These are phyloP conservation scores for Inonotus obliquus DNA, from an alignment of 1,284 basidiomycete species.

Conservation along the genomic window DNA sequence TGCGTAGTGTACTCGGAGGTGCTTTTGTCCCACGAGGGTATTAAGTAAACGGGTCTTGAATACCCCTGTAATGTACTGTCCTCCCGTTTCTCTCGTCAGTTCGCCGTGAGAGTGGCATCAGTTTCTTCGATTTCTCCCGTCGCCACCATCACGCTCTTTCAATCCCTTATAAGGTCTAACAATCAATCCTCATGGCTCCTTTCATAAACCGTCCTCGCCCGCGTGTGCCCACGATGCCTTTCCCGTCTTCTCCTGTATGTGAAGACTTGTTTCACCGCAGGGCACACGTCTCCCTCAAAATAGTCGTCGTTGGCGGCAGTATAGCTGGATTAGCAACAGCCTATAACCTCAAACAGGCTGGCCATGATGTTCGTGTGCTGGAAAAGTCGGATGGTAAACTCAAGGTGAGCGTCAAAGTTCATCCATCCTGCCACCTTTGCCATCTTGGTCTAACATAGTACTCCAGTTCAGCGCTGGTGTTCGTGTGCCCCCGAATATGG, in stretches of 20 bases:
- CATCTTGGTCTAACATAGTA: neutral
- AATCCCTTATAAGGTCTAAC: neutral
- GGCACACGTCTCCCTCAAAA: conserved; percentile 30
- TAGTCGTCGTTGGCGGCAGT: conserved; percentile 48
- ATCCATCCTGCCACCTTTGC: neutral
- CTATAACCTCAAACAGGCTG: conserved; percentile 40
- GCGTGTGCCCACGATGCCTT: neutral
- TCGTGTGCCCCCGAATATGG: conserved; percentile 29
- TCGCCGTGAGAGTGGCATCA: conserved; percentile 2
- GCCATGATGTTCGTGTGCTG: conserved; percentile 46
- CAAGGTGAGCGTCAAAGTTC: neutral
- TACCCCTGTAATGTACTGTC: neutral
- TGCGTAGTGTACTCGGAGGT: neutral
- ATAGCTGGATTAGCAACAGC: conserved; percentile 47
- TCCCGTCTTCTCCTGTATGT: neutral
- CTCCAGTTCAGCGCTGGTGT: conserved; percentile 23
- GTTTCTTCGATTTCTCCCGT: neutral
- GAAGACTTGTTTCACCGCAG: conserved; percentile 16
- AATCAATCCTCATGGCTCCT: neutral
- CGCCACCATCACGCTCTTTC: neutral
- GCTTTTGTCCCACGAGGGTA: neutral
- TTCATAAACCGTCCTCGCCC: neutral
- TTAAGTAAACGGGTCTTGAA: neutral
- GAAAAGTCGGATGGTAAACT: conserved; percentile 17
- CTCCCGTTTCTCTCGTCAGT: neutral